phyloP scores from a whole-genome alignment of 2,329 filamentous ascomycete genomes.

The Fusarium sterilihyphosum region DNA sequence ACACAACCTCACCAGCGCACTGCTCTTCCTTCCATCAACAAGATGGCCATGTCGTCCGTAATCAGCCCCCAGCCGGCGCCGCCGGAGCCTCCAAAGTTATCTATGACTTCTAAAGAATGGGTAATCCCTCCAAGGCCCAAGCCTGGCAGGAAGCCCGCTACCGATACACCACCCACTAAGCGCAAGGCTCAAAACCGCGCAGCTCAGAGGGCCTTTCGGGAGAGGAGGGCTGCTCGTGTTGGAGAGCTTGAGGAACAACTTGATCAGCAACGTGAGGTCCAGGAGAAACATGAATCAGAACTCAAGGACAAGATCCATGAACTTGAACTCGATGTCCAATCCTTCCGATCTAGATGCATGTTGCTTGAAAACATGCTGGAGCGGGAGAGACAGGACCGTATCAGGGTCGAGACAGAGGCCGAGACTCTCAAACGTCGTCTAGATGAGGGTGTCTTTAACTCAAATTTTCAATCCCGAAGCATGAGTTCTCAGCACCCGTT shows the following conservation, averaged over 20 bases:
- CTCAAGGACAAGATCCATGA: constrained; percentile 65
- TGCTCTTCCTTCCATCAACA: constrained; percentile 52
- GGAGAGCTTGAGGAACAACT: constrained; percentile 77
- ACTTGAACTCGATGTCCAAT: constrained; percentile 73
- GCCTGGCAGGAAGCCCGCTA: constrained; percentile 92
- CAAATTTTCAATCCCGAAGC: constrained; percentile 41
- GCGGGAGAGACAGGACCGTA: constrained; percentile 62
- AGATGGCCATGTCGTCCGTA: constrained; percentile 60
- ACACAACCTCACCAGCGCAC: constrained; percentile 46
- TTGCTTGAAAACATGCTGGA: constrained; percentile 72
- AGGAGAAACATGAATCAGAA: constrained; percentile 67
- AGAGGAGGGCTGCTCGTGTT: constrained; percentile 85
- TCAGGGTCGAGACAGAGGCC: constrained; percentile 55
- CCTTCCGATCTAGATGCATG: constrained; percentile 69
- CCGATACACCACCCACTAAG: constrained; percentile 91
- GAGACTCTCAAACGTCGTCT: constrained; percentile 48
- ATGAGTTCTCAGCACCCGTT: constrained; percentile 44
- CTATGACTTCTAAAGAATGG: constrained; percentile 86
- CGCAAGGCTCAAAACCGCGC: constrained; percentile 94
- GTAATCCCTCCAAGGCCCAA: constrained; percentile 84
- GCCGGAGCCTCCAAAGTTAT: constrained; percentile 58
- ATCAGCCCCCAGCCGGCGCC: constrained; percentile 53
- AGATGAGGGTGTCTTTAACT: constrained; percentile 42
- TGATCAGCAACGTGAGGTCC: constrained; percentile 66
- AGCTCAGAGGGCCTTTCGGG: constrained; percentile 89